Evolutionary conservation across 78 protist species (phyloP).

Genomic region (Reticulomyxa filosa): DNA sequence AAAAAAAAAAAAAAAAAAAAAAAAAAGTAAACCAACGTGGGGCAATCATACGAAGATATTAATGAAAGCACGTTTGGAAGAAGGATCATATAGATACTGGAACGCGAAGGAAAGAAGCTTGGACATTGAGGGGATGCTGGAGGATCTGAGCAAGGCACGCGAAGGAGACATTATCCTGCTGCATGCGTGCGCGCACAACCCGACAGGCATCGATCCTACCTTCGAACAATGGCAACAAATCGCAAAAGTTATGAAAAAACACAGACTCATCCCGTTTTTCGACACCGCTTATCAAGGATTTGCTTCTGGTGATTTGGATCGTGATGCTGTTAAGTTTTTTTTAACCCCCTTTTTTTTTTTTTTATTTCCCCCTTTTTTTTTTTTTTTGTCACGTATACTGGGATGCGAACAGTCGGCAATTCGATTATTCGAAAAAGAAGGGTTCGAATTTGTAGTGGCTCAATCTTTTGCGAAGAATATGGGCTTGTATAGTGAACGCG

Average conservation of each 20-base stretch:
- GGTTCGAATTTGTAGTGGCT: neutral
- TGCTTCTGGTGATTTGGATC: slow-evolving; percentile 72
- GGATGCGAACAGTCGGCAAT: too few species aligned
- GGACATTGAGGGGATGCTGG: slow-evolving; percentile 60
- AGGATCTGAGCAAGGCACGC: slow-evolving; percentile 39
- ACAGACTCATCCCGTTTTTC: slow-evolving; percentile 22
- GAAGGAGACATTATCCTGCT: too few species aligned
- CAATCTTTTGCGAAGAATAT: neutral
- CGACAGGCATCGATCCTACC: slow-evolving; percentile 95
- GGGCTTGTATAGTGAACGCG: neutral
- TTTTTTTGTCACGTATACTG: too few species aligned
- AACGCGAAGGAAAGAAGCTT: slow-evolving; percentile 30
- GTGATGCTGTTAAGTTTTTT: too few species aligned
- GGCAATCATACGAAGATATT: slow-evolving; percentile 42
- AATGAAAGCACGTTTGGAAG: too few species aligned
- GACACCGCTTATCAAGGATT: slow-evolving; percentile 97
- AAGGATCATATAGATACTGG: slow-evolving; percentile 42
- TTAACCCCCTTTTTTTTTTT: too few species aligned
- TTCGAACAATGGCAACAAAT: too few species aligned
- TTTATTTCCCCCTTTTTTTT: too few species aligned
- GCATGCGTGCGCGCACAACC: slow-evolving; percentile 98
- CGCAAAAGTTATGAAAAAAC: too few species aligned
- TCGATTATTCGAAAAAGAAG: too few species aligned
- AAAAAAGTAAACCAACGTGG: slow-evolving; percentile 98
- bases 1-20: too few species aligned